Base-by-base conservation (phyloP, 257 asterid species). In the Solanum rostratum region DNA sequence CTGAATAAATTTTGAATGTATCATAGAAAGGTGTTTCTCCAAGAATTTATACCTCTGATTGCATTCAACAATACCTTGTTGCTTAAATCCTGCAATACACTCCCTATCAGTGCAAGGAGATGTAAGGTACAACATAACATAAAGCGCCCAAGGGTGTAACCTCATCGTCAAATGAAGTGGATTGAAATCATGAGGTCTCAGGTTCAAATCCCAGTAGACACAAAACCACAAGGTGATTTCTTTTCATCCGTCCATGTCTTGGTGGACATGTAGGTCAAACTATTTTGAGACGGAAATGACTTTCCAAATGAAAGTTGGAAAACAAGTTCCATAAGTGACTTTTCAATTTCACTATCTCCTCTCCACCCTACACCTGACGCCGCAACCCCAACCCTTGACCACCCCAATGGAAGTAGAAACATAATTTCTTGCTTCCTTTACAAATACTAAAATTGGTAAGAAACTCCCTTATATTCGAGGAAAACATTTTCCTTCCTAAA, bases 1-100 rank as follows among this genome's bases (percentile, higher is more conserved):
- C 89, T 86, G 41, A 27, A 81, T 16, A 33, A 6, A 10, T 74
- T 22, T 50, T 81, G 41, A 29, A 20, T 30, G 39, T 4, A 16
- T 33, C 30, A 29, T 12, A n/a, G 29, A 33, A 27, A 19, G 45
- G 13, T 57, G 62, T 6, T 1, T 33, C 49, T 79, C 15, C 39
- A 39, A 27, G 2, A 12, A 0, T 39, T 49, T 73, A 29, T 91
- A 94, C 99, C 99, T 93, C 84, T 92, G 81, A 94, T 87, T 37
- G 99, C 95, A 68, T 90, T 92, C 30, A 90, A 83, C 62, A 96
- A 87, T 85, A 92, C 87, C 84, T 85, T 86, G 92, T 87, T 96
- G 89, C 87, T 90, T 20, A 96, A 90, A 91, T 96, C 98, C 99
- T 96, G 83, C 62, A 65, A 79, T 82, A 27, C 22, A 10, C 22